Conservation (phyloP, 2,329 filamentous ascomycete genomes). For the Ceratocystis ficicola region DNA sequence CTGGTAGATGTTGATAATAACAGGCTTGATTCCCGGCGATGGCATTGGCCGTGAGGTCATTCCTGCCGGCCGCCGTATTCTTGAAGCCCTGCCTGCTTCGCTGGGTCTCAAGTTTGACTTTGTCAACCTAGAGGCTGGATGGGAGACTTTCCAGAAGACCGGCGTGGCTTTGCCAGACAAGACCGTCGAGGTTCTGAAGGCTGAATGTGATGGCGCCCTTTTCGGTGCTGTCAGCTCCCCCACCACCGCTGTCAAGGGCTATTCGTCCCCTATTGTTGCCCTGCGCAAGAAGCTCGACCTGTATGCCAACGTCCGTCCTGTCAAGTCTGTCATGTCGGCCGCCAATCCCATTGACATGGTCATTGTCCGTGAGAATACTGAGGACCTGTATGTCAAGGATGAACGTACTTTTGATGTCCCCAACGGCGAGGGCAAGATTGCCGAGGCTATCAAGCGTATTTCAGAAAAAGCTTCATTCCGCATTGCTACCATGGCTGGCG, state of each 20-base stretch:
- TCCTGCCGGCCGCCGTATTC: slow-evolving; percentile 77
- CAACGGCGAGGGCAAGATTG: slow-evolving; percentile 62
- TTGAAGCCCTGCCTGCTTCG: slow-evolving; percentile 88
- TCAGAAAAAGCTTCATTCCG: slow-evolving; percentile 70
- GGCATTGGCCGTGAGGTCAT: slow-evolving; percentile 98
- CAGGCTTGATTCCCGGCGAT: slow-evolving; percentile 92
- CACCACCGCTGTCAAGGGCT: slow-evolving; percentile 78
- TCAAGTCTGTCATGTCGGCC: slow-evolving; percentile 65
- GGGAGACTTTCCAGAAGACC: slow-evolving; percentile 82
- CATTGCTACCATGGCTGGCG: slow-evolving; percentile 86
- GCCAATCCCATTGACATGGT: slow-evolving; percentile 77
- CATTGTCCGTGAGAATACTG: slow-evolving; percentile 97
- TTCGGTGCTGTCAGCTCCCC: slow-evolving; percentile 92
- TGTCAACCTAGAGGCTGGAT: slow-evolving; percentile 83
- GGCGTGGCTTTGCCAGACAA: slow-evolving; percentile 78
- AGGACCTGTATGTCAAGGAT: slow-evolving; percentile 96
- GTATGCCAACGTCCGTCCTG: slow-evolving; percentile 93
- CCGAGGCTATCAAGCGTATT: slow-evolving; percentile 96
- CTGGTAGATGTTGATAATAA: neutral
- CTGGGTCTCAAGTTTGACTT: slow-evolving; percentile 89
- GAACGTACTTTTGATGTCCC: slow-evolving; percentile 69
- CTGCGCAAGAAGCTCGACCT: slow-evolving; percentile 90
- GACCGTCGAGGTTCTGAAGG: slow-evolving; percentile 78
- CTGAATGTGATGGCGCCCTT: slow-evolving; percentile 87
- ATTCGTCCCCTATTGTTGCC: slow-evolving; percentile 92